Conservation (phyloP, 371 early-diverging fungal species). For the Lichtheimia ornata region DNA sequence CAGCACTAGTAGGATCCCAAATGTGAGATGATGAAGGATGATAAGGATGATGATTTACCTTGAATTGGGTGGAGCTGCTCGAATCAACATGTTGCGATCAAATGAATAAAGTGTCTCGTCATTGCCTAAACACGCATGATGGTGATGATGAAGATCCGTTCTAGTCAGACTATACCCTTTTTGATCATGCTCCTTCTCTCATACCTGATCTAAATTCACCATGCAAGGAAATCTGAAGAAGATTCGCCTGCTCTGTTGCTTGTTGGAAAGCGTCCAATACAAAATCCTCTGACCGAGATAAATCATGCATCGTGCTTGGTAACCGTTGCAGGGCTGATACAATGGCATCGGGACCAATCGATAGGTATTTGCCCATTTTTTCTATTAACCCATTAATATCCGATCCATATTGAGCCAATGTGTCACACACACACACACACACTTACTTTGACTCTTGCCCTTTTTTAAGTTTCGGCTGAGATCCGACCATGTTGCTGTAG, state of each 20-base stretch:
- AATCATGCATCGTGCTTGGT: conserved; percentile 50
- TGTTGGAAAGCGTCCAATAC: conserved; percentile 58
- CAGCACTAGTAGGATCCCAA: conserved; percentile 29
- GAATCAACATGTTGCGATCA: conserved; percentile 57
- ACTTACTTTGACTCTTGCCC: conserved; percentile 28
- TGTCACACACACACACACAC: no score
- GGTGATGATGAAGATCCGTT: no score
- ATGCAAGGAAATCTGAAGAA: conserved; percentile 31
- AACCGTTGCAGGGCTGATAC: conserved; percentile 33
- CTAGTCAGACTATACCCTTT: background rate
- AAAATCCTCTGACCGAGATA: conserved; percentile 41
- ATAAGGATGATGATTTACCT: conserved; percentile 30
- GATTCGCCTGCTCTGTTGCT: conserved; percentile 29
- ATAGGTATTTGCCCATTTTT: conserved; percentile 30
- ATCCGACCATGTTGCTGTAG: conserved; percentile 23
- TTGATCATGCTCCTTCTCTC: background rate
- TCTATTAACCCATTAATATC: conserved; percentile 14
- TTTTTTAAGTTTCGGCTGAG: conserved; percentile 31
- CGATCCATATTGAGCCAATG: background rate
- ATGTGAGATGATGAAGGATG: background rate
- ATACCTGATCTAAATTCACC: conserved; percentile 62
- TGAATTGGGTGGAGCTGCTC: conserved; percentile 52
- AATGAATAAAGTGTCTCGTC: conserved; percentile 39
- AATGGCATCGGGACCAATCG: conserved; percentile 41
- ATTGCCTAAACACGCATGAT: conserved; percentile 17